Base-by-base conservation (phyloP, 495 filamentous ascomycete species). In the Rhypophila decipiens region DNA sequence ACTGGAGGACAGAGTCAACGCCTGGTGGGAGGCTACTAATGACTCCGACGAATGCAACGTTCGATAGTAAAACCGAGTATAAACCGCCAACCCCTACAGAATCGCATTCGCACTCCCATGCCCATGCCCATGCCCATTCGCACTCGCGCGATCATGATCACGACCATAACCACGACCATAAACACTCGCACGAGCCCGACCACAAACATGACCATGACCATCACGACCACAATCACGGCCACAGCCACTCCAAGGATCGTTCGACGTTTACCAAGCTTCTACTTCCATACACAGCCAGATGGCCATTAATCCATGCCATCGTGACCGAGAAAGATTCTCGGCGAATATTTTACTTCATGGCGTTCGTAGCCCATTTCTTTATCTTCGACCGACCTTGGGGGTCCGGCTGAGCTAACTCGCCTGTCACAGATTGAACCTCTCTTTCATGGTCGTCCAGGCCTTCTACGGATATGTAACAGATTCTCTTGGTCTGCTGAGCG, bases 261-360 rank as follows among this genome's bases (percentile, higher is more conserved):
- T 87, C 85, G 5, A 70, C 56, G 48, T 66, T 89, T 40, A 86
- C 86, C 17, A 78, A 71, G 12, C 73, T 84, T 35, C 60, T 96
- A 17, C 68, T 95, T 18, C 74, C 68, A 0, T 71, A 74, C 29
- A 82, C 81, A 15, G 74, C 85, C 44, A 72, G 70, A 22, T 91
- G 81, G 66, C 88, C 90, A 2, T 63, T 97, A 12, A 50, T 95
- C 12, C 82, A 95, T 48, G 83, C 87, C 47, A 89, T 99, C 49
- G 66, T 99, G 49, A 77, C 83, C 20, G 90, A 96, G 54, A 91
- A 89, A 55, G 91, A 99, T 63, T 97, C 94, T 7, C 79, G 93
- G 29, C 80, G 93, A 23, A 99, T 99, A 50, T 91, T 95, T 57
- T 99, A 97, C 69, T 98, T 98, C 48, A 96, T 94, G 82, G 75